Evolutionary conservation across 495 filamentous ascomycete genomes (phyloP), one percentile per base, ranked within the genome.

Genomic region (Chlorociboria aeruginascens): DNA sequence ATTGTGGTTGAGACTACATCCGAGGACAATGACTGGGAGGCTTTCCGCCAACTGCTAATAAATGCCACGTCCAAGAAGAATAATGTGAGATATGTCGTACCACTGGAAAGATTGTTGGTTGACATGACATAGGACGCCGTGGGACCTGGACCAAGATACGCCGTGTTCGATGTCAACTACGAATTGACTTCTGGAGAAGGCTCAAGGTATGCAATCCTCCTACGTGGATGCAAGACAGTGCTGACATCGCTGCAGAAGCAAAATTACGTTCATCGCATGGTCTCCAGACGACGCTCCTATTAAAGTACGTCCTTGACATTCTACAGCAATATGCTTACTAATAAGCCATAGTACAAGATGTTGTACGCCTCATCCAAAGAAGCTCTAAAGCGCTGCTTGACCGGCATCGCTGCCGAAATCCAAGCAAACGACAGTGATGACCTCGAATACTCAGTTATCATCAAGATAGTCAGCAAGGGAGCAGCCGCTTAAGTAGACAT

Each of bases 331-430:
- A 37, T 44, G 34, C 43, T 17, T 54, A 16, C 42, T 44, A 32
- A 44, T 30, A 16, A 7, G 20, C 12, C 32, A 32, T 16, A 89
- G 85, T 70, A 80, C 62, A 86, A 87, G 69, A 97, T 96, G 93
- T 77, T 95, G 57, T 97, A 96, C 80, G 86, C 90, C 61, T 86
- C 87, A 45, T 97, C 90, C 61, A 93, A 93, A 66, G 88, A 95
- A 58, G 78, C 78, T 49, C 73, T 98, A 56, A 95, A 93, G 74
- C 83, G 82, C 63, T 70, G 92, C 28, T 78, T 98, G 47, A 85
- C 77, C 64, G 85, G 85, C 31, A 66, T 96, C 52, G 76, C 76
- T 46, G 68, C 70, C 58, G 89, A 93, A 61, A 77, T 95, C 58
- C 93, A 98, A 72, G 92, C 88, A 67, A 95, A 95, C 66, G 86